Conservation (phyloP, 129 eudicot species). For the Scalesia atractyloides region DNA sequence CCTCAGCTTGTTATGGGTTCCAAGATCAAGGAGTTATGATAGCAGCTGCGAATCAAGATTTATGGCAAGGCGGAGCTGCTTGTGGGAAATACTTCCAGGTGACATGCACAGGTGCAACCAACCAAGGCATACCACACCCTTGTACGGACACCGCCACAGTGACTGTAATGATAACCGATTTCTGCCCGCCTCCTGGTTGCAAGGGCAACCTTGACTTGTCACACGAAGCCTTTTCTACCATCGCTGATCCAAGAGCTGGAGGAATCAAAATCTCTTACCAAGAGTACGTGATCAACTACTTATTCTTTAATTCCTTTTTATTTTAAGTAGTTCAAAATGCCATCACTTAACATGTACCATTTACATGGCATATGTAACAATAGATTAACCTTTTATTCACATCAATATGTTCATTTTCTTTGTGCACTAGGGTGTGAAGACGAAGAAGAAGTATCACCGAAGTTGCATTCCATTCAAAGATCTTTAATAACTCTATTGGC, state of each 20-base stretch:
- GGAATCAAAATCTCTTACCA: slow-evolving; percentile 8
- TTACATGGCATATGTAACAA: too few relatives aligned
- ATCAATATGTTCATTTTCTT: background rate
- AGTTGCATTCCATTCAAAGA: background rate
- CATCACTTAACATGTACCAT: too few relatives aligned
- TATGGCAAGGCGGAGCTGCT: slow-evolving; percentile 6
- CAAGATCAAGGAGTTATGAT: slow-evolving; percentile 15
- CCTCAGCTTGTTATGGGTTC: slow-evolving; percentile 5
- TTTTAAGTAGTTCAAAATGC: background rate
- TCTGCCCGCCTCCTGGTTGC: slow-evolving; percentile 8
- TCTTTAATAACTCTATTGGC: background rate
- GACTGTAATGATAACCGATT: slow-evolving; percentile 1
- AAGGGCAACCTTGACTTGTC: slow-evolving; percentile 11
- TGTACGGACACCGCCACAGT: background rate
- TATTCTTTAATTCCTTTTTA: background rate
- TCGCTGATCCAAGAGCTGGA: background rate
- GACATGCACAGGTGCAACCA: background rate
- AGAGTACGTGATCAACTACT: background rate
- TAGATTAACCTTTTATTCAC: background rate
- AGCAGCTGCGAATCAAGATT: background rate
- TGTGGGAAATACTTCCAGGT: slow-evolving; percentile 3
- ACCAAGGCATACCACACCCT: background rate
- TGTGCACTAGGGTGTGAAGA: slow-evolving; percentile 8
- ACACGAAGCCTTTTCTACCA: slow-evolving; percentile 9
- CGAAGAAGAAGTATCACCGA: background rate